Evolutionary conservation across 23 red algal species (phyloP).

Genomic region (Agarophyton chilense): DNA sequence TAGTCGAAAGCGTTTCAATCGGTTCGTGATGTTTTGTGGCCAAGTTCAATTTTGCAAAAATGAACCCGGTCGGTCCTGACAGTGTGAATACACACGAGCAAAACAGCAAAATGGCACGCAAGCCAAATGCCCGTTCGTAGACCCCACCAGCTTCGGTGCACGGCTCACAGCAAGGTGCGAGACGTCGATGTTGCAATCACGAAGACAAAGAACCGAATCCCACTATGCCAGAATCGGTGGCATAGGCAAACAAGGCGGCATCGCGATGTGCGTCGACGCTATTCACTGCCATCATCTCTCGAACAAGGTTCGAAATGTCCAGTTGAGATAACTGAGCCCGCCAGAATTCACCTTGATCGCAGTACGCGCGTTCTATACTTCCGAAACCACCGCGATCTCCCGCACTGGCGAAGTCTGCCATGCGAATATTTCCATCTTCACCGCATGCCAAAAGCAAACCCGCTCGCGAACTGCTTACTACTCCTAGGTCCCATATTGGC

Average conservation of each 20-base stretch:
- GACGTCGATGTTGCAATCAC: not conserved
- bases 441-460: constrained; percentile 56
- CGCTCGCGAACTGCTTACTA: constrained; percentile 42
- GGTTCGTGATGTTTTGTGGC: not conserved
- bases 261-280: constrained; percentile 44
- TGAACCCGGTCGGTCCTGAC: not conserved
- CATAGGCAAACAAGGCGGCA: constrained; percentile 64
- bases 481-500: constrained; percentile 53
- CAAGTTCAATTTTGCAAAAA: constrained; percentile 3
- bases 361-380: constrained; percentile 13
- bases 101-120: too few relatives aligned
- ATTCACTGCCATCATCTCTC: constrained; percentile 44
- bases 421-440: constrained; percentile 46
- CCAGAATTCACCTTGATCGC: constrained; percentile 69
- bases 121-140: too few relatives aligned
- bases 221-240: constrained; percentile 37
- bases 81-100: not conserved
- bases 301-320: constrained; percentile 37
- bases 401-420: constrained; percentile 43
- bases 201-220: constrained; percentile 56
- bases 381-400: constrained; percentile 23
- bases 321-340: constrained; percentile 3
- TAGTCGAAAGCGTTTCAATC: not conserved
- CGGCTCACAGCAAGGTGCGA: too few relatives aligned
- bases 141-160: too few relatives aligned